Evolutionary conservation across 1,139 yeast genomes (phyloP), one percentile per base, ranked within the genome.

Genomic region (Casaregolazyma lundiana): DNA sequence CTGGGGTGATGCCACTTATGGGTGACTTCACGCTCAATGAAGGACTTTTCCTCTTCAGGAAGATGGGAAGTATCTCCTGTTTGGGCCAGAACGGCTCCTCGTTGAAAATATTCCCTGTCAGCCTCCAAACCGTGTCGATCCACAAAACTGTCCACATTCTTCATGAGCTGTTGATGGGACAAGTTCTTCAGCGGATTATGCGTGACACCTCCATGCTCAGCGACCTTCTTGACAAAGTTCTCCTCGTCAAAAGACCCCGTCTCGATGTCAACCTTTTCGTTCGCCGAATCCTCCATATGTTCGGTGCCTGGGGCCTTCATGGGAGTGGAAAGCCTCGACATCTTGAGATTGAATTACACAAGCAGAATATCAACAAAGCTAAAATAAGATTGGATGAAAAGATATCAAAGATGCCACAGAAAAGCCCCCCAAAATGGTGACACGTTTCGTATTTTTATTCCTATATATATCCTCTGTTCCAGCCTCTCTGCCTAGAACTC

Each of bases 31-130:
- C 66, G 63, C 51, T 76, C 68, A 37, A 86, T 69, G 0, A 71
- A 75, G 13, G 66, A 60, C 53, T 76, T 77, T 56, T 87, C 95
- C 1, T 78, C 82, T 46, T 78, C 77, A 0, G 67, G 63, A 78
- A 86, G 78, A 26, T 80, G 73, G 57, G 76, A 79, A 1, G 74
- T 77, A 6, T 62, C 63, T 5, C 92, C 92, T 35, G 73, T 66
- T 60, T 89, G 76, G 1, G 95, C 90, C 38, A 84, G 67, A 1
- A 88, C 82, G 1, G 95, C 95, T 20, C 84, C 95, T 40, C 75
- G 72, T 15, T 81, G 80, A 62, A 87, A 83, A 44, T 80, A 66
- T 8, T 83, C 90, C 0, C 73, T 70, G 55, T 65, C 62, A 11
- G 84, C 89, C 3, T 51, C 57, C 57, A 86, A 64, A 6, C 73